A percentile compares a stretch with the other conserved stretches of the same genome.
phyloP scores from a whole-genome alignment of 2,329 filamentous ascomycete species.

The Pyrenophora seminiperda region DNA sequence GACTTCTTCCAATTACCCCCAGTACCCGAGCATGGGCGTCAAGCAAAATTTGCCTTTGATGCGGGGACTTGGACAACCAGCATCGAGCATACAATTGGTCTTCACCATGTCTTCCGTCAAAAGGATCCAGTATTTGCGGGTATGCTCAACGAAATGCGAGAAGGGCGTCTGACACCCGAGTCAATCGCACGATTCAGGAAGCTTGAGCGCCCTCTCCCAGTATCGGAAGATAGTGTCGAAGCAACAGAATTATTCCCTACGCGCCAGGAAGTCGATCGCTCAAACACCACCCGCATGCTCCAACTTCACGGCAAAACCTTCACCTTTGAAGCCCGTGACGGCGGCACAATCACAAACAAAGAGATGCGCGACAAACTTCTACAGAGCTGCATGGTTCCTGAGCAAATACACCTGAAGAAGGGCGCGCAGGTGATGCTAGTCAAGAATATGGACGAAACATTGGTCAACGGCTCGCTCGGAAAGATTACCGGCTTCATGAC shows the following conservation, averaged over 20 bases:
- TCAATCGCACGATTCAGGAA: conserved; percentile 78
- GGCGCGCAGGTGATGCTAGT: conserved; percentile 99
- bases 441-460: conserved; percentile 92
- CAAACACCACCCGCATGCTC: conserved; percentile 76
- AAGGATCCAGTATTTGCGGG: conserved; percentile 85
- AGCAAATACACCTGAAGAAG: conserved; percentile 78
- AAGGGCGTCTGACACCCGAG: conserved; percentile 77
- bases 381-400: conserved; percentile 90
- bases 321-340: conserved; percentile 75
- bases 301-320: conserved; percentile 70
- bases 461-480: conserved; percentile 94
- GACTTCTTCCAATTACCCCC: conserved; percentile 98
- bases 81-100: conserved; percentile 92
- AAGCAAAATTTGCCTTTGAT: conserved; percentile 90
- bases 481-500: conserved; percentile 83
- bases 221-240: conserved; percentile 75
- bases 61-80: conserved; percentile 89
- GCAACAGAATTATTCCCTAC: conserved; percentile 95
- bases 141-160: conserved; percentile 98
- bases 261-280: conserved; percentile 82
- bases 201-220: conserved; percentile 65
- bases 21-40: conserved; percentile 76
- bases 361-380: conserved; percentile 76
- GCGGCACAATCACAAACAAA: conserved; percentile 69
- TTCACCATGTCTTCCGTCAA: conserved; percentile 96